phyloP scores from a whole-genome alignment of 1,139 yeast species.

The Lodderomyces elongisporus region DNA sequence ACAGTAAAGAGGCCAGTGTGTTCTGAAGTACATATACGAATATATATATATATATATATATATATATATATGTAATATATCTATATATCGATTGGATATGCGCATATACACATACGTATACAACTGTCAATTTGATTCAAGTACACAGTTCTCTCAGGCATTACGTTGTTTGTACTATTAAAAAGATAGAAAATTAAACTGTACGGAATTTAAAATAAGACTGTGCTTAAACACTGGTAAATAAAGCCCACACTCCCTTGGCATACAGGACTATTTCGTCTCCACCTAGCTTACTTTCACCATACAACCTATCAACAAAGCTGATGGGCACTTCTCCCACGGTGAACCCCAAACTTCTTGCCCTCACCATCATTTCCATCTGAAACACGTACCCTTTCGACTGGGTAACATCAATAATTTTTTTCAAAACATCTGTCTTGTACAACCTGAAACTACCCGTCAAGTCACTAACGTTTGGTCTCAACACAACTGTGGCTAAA shows the following conservation, averaged over 20 bases:
- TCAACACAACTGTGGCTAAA: slow-evolving; percentile 64
- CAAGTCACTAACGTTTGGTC: slow-evolving; percentile 71
- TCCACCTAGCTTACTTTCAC: slow-evolving; percentile 78
- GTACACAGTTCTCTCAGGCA: no score
- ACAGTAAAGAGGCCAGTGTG: no score
- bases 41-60: no score
- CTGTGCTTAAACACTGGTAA: slow-evolving; percentile 54
- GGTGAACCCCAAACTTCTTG: slow-evolving; percentile 62
- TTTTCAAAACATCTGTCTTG: slow-evolving; percentile 63
- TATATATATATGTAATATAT: no score
- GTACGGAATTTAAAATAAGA: no score
- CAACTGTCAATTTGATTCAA: no score
- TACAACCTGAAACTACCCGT: slow-evolving; percentile 79
- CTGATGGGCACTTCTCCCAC: slow-evolving; percentile 80
- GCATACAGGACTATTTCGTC: slow-evolving; percentile 76
- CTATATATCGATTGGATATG: no score
- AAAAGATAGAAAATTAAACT: no score
- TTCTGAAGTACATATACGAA: no score
- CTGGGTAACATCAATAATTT: slow-evolving; percentile 64
- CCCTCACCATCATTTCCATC: slow-evolving; percentile 88
- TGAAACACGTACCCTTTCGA: slow-evolving; percentile 84
- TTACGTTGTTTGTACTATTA: no score
- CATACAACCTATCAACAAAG: slow-evolving; percentile 76
- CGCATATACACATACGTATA: no score
- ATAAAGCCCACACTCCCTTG: slow-evolving; percentile 69